phyloP scores from a whole-genome alignment of 495 filamentous ascomycete species.

The Lasiosphaeria hispida region DNA sequence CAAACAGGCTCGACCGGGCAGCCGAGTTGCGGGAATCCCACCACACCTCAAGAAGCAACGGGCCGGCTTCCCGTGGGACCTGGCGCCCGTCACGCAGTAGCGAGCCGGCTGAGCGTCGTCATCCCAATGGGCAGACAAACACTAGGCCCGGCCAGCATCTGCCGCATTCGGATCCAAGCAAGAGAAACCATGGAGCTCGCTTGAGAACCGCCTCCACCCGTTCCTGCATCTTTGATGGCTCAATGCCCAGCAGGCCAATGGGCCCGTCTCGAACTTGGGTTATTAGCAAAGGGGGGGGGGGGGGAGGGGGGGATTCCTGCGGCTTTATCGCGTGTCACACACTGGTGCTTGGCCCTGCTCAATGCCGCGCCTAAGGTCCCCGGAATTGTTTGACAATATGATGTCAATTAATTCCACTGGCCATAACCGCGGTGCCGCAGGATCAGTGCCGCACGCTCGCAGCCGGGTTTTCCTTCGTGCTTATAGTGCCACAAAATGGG shows the following conservation, averaged over 20 bases:
- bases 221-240: constrained; percentile 28
- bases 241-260: constrained; percentile 15
- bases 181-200: constrained; percentile 27
- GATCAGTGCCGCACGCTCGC: constrained; percentile 16
- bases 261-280: constrained; percentile 22
- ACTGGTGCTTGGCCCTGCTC: constrained; percentile 26
- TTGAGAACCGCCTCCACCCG: constrained; percentile 30
- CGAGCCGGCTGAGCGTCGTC: constrained; percentile 21
- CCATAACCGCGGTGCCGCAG: constrained; percentile 25
- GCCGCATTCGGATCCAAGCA: constrained; percentile 17
- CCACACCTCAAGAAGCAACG: constrained; percentile 23
- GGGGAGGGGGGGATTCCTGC: constrained; percentile 14
- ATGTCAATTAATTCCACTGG: constrained; percentile 31
- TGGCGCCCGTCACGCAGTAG: constrained; percentile 21
- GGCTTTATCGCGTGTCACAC: constrained; percentile 27
- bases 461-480: constrained; percentile 25
- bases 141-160: constrained; percentile 8
- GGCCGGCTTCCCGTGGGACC: constrained; percentile 30
- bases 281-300: constrained; percentile 16
- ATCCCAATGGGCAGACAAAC: constrained; percentile 16
- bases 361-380: constrained; percentile 31
- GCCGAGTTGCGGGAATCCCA: constrained; percentile 22
- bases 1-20: constrained; percentile 6
- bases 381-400: constrained; percentile 31
- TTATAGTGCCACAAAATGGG: constrained; percentile 20